These are phyloP conservation scores for Aspergillus intermedius DNA, from an alignment of 2,329 filamentous ascomycete species.

Conservation along the genomic window DNA sequence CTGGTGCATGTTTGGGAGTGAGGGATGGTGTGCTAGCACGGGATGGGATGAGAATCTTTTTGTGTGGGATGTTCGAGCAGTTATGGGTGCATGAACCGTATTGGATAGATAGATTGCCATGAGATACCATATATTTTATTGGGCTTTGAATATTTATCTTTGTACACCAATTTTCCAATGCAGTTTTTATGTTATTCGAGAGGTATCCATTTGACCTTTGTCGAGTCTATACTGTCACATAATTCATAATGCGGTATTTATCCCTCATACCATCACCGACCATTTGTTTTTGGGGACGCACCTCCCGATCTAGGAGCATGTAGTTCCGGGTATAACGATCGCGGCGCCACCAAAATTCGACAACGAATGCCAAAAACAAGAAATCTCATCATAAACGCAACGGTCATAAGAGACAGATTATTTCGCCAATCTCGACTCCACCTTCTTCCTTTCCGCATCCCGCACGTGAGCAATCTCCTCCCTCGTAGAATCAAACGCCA, in stretches of 20 bases:
- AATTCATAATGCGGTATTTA: neutral
- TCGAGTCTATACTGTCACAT: neutral
- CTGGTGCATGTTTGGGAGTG: constrained; percentile 93
- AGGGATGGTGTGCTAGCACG: constrained; percentile 90
- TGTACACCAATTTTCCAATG: neutral
- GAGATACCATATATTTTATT: neutral
- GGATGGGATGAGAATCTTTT: constrained; percentile 91
- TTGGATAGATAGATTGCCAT: constrained; percentile 14
- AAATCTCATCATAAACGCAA: neutral
- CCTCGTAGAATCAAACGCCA: constrained; percentile 67
- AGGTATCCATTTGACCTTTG: neutral
- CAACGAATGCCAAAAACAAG: neutral
- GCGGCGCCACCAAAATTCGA: no score
- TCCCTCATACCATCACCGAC: no score
- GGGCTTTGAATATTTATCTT: neutral
- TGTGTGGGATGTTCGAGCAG: constrained; percentile 78
- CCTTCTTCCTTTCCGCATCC: constrained; percentile 62
- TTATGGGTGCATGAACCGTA: constrained; percentile 42
- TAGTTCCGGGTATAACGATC: no score
- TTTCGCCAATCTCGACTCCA: constrained; percentile 59
- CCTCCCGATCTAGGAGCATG: no score
- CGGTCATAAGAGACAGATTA: constrained; percentile 4
- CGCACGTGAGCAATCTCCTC: constrained; percentile 66
- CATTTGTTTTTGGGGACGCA: no score
- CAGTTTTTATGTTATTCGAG: neutral